Evolutionary conservation across 2,329 filamentous ascomycete genomes (phyloP).

Genomic region (Aspergillus ochraceoroseus): DNA sequence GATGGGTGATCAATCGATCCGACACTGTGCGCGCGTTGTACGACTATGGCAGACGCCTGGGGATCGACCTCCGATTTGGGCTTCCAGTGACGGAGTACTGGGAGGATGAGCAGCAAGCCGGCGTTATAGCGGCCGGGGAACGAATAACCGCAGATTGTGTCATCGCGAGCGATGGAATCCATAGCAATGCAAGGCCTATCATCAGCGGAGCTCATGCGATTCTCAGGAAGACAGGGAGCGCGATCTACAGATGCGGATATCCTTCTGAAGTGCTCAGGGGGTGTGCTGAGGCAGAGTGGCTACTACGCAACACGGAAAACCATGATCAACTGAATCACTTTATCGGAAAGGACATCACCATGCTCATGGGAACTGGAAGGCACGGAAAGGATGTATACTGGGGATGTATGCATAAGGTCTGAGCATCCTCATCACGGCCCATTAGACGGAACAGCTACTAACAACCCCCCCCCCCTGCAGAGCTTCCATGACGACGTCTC

Average conservation of each 20-base stretch:
- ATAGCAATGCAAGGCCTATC: background rate
- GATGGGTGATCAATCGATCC: background rate
- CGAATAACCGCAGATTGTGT: slow-evolving; percentile 6
- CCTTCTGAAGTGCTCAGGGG: too few species aligned
- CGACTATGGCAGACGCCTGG: background rate
- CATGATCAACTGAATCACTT: background rate
- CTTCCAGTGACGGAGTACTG: slow-evolving; percentile 2
- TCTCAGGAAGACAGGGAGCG: too few species aligned
- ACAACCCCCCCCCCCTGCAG: too few species aligned
- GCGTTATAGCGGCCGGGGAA: background rate
- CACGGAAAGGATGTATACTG: too few species aligned
- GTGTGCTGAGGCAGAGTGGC: background rate
- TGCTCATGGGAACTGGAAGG: background rate
- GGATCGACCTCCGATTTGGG: slow-evolving; percentile 5
- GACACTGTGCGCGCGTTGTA: slow-evolving; percentile 1
- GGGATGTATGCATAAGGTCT: too few species aligned
- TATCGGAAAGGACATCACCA: background rate
- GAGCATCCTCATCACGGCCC: too few species aligned
- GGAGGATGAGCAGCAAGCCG: slow-evolving; percentile 5
- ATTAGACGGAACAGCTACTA: too few species aligned
- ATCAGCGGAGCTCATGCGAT: slow-evolving; percentile 2
- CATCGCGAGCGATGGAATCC: slow-evolving; percentile 3
- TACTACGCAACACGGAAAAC: background rate
- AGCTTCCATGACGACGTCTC: too few species aligned
- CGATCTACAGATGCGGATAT: too few species aligned